Conservation (phyloP, 2,329 filamentous ascomycete genomes). For the Cladosporium oxysporum region DNA sequence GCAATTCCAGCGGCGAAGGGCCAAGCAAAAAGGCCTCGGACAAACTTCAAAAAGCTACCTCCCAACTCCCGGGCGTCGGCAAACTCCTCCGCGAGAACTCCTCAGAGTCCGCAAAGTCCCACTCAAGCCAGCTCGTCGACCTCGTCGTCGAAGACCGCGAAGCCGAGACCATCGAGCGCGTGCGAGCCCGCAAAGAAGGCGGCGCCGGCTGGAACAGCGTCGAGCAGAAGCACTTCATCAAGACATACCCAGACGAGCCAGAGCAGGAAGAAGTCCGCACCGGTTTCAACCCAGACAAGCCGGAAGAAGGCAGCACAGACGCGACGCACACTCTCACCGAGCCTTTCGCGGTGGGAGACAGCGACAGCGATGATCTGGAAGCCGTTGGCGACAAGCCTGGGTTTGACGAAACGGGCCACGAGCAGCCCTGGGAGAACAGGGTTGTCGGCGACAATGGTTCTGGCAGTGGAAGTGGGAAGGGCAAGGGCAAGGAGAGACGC, state of each 20-base stretch:
- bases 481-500: constrained; percentile 5
- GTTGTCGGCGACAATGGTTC: not conserved
- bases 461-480: constrained; percentile 11
- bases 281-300: constrained; percentile 55
- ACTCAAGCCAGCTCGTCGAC: constrained; percentile 65
- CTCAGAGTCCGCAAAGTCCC: constrained; percentile 47
- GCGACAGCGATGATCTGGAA: constrained; percentile 37
- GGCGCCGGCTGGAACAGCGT: constrained; percentile 61
- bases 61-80: constrained; percentile 37
- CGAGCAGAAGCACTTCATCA: constrained; percentile 56
- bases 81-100: constrained; percentile 51
- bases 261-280: constrained; percentile 55
- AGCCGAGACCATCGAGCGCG: constrained; percentile 63
- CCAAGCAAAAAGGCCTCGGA: not conserved
- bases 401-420: constrained; percentile 29
- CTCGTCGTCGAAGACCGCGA: constrained; percentile 65
- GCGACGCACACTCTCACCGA: constrained; percentile 46
- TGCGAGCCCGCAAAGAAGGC: constrained; percentile 63
- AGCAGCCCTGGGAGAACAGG: constrained; percentile 36
- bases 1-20: constrained; percentile 28
- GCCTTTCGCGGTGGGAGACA: constrained; percentile 47
- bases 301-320: constrained; percentile 46
- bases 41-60: constrained; percentile 24
- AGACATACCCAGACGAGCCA: constrained; percentile 52
- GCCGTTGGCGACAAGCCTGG: constrained; percentile 25